Evolutionary conservation across 257 asterid genomes (phyloP), one percentile per base, ranked within the genome.

Genomic region (Ocimum tenuiflorum): DNA sequence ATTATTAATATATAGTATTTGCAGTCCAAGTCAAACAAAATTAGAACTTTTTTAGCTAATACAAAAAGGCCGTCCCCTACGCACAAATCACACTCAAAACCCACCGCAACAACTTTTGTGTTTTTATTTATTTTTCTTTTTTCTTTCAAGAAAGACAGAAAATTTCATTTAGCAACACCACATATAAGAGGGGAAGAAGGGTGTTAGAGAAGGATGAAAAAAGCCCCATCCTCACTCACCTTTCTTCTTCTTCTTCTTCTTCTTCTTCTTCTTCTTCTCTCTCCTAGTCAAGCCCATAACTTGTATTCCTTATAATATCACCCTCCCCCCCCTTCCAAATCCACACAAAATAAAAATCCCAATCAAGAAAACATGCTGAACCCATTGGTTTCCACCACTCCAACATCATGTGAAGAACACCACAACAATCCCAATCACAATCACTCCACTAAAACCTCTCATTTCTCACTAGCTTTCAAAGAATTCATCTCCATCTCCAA

Each of bases 401-500:
- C 73, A 71, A 73, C 87, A 76, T 39, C 45, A 3, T 64, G 24
- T 29, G 55, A 56, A 61, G 56, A 36, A 2, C n/a, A n/a, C n/a
- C n/a, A n/a, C n/a, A n/a, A n/a, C n/a, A n/a, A n/a, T n/a, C n/a
- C n/a, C 13, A 63, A 10, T 27, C 1, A 17, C 3, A 23, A 51
- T 14, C 9, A 29, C 1, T 43, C 19, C 31, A 4, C 23, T 8
- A 7, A 69, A 6, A 6, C 6, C 3, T 31, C 39, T 9, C 69
- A 61, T 73, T 35, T 69, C 66, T 58, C 81, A 9, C 8, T 67
- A 14, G 73, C 76, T 51, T 3, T 79, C 0, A 45, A 8, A 17
- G 88, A 82, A 31, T 46, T 74, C 31, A 67, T 53, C 75, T 72
- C 78, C 60, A 75, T 82, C 36, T 63, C 78, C 54, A 58, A 45